Evolutionary conservation across 1,284 basidiomycete species (phyloP).

Genomic region (Mrakiaceae sp.): DNA sequence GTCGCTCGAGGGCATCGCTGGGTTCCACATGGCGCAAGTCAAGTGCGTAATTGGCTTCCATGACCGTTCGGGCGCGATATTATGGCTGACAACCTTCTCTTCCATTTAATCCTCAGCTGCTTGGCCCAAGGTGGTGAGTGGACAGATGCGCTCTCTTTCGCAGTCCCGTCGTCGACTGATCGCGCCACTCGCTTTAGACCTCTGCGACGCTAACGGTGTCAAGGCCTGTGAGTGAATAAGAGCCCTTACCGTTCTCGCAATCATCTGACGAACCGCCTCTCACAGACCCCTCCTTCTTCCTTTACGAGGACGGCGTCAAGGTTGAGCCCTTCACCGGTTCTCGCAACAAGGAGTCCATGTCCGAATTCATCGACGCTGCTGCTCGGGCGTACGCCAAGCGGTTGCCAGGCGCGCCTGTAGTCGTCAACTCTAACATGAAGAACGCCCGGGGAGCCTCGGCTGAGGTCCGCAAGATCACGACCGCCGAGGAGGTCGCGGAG

Average conservation of each 20-base stretch:
- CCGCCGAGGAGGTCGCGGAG: constrained; percentile 40
- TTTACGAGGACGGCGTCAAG: constrained; percentile 49
- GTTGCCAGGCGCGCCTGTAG: constrained; percentile 22
- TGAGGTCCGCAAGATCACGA: background rate
- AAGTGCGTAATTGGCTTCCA: constrained; percentile 33
- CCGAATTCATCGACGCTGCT: constrained; percentile 42
- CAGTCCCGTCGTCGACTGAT: background rate
- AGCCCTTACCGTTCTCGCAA: background rate
- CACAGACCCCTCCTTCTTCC: background rate
- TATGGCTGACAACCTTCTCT: background rate
- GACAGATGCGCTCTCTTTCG: background rate
- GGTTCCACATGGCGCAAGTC: constrained; percentile 68
- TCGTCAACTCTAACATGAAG: no score
- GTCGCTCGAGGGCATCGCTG: constrained; percentile 41
- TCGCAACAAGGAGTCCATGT: constrained; percentile 43
- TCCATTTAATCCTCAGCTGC: constrained; percentile 38
- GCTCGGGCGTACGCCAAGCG: constrained; percentile 30
- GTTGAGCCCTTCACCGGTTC: constrained; percentile 48
- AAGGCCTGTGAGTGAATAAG: constrained; percentile 42
- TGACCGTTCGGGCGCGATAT: background rate
- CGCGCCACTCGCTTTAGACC: constrained; percentile 42
- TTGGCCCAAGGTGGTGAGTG: constrained; percentile 63
- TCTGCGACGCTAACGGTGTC: constrained; percentile 60
- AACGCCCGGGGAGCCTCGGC: background rate
- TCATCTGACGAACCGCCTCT: background rate